phyloP scores from a whole-genome alignment of 169 alveolate species.

The Theileria annulata region DNA sequence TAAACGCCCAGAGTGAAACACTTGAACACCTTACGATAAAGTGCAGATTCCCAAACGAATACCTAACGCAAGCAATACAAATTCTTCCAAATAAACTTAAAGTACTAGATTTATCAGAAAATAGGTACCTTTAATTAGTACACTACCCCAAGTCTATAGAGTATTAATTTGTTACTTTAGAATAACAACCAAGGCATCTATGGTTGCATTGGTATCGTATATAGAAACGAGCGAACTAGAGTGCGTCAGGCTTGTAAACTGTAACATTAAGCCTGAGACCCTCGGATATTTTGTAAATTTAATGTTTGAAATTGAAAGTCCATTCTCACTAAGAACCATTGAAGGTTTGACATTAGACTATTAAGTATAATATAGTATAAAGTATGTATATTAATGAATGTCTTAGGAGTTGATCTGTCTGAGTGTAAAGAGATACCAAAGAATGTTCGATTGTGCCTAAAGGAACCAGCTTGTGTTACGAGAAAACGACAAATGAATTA shows the following conservation, averaged over 20 bases:
- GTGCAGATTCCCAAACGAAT: slow-evolving; percentile 30
- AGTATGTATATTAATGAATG: neutral
- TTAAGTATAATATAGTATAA: neutral
- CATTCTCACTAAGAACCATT: slow-evolving; percentile 35
- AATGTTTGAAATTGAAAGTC: slow-evolving; percentile 9
- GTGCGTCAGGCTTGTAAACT: slow-evolving; percentile 32
- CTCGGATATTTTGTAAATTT: slow-evolving; percentile 17
- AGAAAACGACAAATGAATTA: slow-evolving; percentile 51
- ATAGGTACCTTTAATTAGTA: slow-evolving; percentile 14
- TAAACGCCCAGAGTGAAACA: slow-evolving; percentile 34
- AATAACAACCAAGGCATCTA: slow-evolving; percentile 1
- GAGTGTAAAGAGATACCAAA: slow-evolving; percentile 53
- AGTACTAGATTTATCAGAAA: slow-evolving; percentile 55
- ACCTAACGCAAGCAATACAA: slow-evolving; percentile 32
- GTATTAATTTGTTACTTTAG: neutral
- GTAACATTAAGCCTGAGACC: slow-evolving; percentile 1
- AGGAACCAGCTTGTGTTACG: slow-evolving; percentile 37
- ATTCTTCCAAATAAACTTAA: slow-evolving; percentile 30
- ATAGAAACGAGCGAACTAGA: slow-evolving; percentile 36
- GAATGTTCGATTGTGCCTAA: slow-evolving; percentile 8
- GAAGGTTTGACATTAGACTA: too few relatives aligned
- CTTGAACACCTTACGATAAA: slow-evolving; percentile 37
- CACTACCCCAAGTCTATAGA: neutral
- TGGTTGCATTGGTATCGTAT: slow-evolving; percentile 21
- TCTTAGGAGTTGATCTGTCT: slow-evolving; percentile 18